Percentiles rank a stretch among this genome's conserved stretches.
phyloP scores from a whole-genome alignment of 2,329 filamentous ascomycete species.

The Corynespora cassiicola region DNA sequence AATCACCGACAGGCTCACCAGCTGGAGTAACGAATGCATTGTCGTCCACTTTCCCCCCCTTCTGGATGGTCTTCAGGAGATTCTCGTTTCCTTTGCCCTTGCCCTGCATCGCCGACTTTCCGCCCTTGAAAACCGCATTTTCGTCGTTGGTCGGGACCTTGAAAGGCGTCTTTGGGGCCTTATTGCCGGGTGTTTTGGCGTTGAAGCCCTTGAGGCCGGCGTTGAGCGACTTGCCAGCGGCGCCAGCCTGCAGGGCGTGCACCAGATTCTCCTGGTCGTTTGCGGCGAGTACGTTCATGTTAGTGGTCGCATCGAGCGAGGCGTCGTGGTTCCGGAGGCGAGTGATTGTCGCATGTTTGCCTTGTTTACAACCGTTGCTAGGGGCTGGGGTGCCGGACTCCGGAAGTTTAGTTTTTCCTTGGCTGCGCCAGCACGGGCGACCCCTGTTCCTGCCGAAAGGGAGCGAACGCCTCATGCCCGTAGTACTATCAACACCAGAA shows the following conservation, averaged over 20 bases:
- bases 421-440: background rate
- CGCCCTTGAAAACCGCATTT: slow-evolving; percentile 71
- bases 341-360: slow-evolving; percentile 11
- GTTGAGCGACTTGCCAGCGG: slow-evolving; percentile 74
- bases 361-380: slow-evolving; percentile 42
- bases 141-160: slow-evolving; percentile 82
- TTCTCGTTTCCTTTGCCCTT: slow-evolving; percentile 65
- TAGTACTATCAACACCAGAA: slow-evolving; percentile 33
- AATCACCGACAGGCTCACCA: slow-evolving; percentile 58
- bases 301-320: slow-evolving; percentile 39
- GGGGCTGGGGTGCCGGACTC: slow-evolving; percentile 20
- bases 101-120: slow-evolving; percentile 65
- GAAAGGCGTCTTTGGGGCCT: slow-evolving; percentile 82
- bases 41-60: slow-evolving; percentile 59
- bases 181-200: slow-evolving; percentile 80
- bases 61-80: slow-evolving; percentile 59
- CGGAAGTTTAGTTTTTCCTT: slow-evolving; percentile 10
- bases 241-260: slow-evolving; percentile 73
- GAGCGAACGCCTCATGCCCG: slow-evolving; percentile 19
- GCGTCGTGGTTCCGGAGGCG: slow-evolving; percentile 20
- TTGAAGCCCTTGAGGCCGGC: slow-evolving; percentile 67
- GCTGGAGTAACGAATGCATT: slow-evolving; percentile 79
- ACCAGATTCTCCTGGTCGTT: slow-evolving; percentile 89
- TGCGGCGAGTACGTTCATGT: slow-evolving; percentile 72
- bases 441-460: slow-evolving; percentile 12